These are phyloP conservation scores for Sicyos edulis DNA, from an alignment of 306 rosid genomes.

Conservation along the genomic window DNA sequence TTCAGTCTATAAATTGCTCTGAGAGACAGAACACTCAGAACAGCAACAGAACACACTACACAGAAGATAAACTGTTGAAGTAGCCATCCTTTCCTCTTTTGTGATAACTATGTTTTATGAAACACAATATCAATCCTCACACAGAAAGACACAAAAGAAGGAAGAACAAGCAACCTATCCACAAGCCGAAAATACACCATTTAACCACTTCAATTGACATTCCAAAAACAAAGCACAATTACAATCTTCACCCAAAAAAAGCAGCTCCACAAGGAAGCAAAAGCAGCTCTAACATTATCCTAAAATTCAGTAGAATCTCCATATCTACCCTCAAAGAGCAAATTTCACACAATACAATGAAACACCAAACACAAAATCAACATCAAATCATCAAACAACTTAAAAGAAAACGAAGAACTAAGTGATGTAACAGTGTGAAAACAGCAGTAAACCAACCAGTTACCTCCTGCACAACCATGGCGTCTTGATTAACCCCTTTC, in stretches of 20 bases:
- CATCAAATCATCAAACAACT: not conserved
- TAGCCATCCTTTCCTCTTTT: not conserved
- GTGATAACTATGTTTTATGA: not conserved
- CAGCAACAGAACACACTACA: not conserved
- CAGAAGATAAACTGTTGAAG: not conserved
- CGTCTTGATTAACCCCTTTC: constrained; percentile 54
- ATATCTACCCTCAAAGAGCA: not conserved
- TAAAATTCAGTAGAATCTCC: not conserved
- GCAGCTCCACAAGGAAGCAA: not conserved
- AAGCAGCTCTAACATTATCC: not conserved
- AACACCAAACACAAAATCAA: not conserved
- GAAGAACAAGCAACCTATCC: not conserved
- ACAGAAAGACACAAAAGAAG: not conserved
- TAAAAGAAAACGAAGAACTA: not conserved
- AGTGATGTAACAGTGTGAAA: not conserved
- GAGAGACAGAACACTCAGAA: not conserved
- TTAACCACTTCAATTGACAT: not conserved
- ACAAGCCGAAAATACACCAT: not conserved
- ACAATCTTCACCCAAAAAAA: not conserved
- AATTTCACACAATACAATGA: too few species aligned
- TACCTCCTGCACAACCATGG: constrained; percentile 53
- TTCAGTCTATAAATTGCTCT: not conserved
- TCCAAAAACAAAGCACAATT: not conserved
- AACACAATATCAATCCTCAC: not conserved
- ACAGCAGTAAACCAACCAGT: not conserved